phyloP scores from a whole-genome alignment of 306 rosid genomes.

The Gastrolobium bilobum region DNA sequence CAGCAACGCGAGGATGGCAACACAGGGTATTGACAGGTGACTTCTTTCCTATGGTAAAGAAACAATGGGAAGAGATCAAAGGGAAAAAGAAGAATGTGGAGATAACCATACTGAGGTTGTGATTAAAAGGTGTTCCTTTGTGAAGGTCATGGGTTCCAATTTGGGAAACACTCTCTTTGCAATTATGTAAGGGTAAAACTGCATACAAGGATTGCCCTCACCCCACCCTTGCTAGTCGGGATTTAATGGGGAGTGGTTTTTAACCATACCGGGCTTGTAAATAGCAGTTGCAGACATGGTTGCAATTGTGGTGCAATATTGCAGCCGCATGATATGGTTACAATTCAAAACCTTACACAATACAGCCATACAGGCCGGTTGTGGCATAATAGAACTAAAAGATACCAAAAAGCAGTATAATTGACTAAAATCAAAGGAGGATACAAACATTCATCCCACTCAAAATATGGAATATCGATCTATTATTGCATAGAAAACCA shows the following conservation, averaged over 20 bases:
- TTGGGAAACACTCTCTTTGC: no score
- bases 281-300: neutral
- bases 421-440: slow-evolving; percentile 13
- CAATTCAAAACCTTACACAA: slow-evolving; percentile 14
- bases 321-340: neutral
- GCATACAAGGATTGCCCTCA: no score
- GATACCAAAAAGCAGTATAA: slow-evolving; percentile 34
- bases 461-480: slow-evolving; percentile 26
- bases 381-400: slow-evolving; percentile 25
- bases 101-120: slow-evolving; percentile 20
- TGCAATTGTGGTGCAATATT: neutral
- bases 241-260: no score
- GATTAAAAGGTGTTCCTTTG: neutral
- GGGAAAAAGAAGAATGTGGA: neutral
- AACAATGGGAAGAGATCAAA: slow-evolving; percentile 7
- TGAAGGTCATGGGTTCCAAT: no score
- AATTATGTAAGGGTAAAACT: no score
- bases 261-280: no score
- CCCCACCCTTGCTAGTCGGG: no score
- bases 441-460: slow-evolving; percentile 34
- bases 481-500: slow-evolving; percentile 45
- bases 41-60: slow-evolving; percentile 8
- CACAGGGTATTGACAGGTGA: slow-evolving; percentile 3
- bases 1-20: neutral
- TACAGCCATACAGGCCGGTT: slow-evolving; percentile 16